Evolutionary conservation across 2,329 filamentous ascomycete species (phyloP), one percentile per base, ranked within the genome.

Genomic region (Lasiodiplodia theobromae): DNA sequence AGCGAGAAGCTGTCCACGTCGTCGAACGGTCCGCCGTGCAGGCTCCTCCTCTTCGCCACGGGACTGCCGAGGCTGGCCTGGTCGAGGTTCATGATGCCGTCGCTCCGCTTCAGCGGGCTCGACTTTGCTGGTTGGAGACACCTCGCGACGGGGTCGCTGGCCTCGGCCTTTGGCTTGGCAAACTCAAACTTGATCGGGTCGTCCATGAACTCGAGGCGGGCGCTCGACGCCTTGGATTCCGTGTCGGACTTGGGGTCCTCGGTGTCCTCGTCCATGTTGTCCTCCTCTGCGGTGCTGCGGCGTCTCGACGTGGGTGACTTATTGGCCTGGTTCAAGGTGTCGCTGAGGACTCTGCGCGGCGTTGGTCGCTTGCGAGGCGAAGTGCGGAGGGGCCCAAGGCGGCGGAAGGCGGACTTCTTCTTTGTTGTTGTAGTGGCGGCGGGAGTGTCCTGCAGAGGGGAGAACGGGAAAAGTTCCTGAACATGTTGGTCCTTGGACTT

Each of bases 61-160:
- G 96, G 95, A 75, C 92, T 97, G 73, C 92, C 92, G 68, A 92
- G 85, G 73, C 87, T 91, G 34, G 89, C 86, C 71, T 92, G 91
- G 74, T 97, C 94, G 60, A 96, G 82, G 75, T 93, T 93, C 92
- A 97, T 95, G 64, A 91, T 91, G 53, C 92, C 91, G 82, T 98
- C 95, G 76, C 91, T 95, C 74, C 96, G 90, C 85, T 98, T 97
- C 73, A 98, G 83, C 5, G 95, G 94, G 77, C 95, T 97, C 6
- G 91, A 89, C 70, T 89, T 88, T 23, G 87, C 83, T 21, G 87
- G 83, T 2, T 60, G 84, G 81, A 57, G 84, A 80, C 63, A 82
- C 73, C 72, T 84, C 82, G 72, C 81, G 80, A 75, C 85, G 80
- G 60, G 77, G 70, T 69, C 78, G 73, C 77, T 82, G 77, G 84